Conservation (phyloP, 305 asterid genomes). For the Fraxinus sp. region DNA sequence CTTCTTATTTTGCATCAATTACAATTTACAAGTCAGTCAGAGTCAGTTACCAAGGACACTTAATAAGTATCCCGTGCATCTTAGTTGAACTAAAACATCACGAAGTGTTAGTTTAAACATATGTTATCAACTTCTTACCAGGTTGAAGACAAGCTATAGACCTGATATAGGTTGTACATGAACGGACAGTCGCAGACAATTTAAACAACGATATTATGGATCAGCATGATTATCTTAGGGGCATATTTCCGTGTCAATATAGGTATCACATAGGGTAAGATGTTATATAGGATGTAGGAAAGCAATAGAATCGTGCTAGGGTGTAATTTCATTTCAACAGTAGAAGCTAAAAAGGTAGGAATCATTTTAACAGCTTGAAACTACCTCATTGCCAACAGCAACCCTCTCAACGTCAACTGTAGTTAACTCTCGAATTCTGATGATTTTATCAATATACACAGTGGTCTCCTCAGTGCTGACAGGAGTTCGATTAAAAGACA, state of each 20-base stretch:
- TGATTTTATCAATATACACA: constrained; percentile 62
- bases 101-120: background rate
- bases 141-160: background rate
- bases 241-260: background rate
- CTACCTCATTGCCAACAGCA: constrained; percentile 48
- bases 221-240: constrained; percentile 4
- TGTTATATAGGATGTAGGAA: background rate
- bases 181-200: background rate
- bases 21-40: background rate
- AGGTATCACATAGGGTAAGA: constrained; percentile 6
- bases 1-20: background rate
- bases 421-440: constrained; percentile 65
- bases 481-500: constrained; percentile 32
- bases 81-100: constrained; percentile 6
- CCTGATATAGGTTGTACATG: background rate
- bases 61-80: background rate
- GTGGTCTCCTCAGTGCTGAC: constrained; percentile 52
- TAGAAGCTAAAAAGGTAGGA: background rate
- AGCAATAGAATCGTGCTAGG: constrained; percentile 19
- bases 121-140: background rate
- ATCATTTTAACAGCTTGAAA: background rate
- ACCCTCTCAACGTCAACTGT: constrained; percentile 43
- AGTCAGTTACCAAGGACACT: constrained; percentile 1
- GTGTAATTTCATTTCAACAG: background rate
- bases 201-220: background rate